A percentile compares a stretch with the other conserved stretches of the same genome.
Evolutionary conservation across 148 eudicot genomes (phyloP).

Genomic region (Rhododendron simsii): DNA sequence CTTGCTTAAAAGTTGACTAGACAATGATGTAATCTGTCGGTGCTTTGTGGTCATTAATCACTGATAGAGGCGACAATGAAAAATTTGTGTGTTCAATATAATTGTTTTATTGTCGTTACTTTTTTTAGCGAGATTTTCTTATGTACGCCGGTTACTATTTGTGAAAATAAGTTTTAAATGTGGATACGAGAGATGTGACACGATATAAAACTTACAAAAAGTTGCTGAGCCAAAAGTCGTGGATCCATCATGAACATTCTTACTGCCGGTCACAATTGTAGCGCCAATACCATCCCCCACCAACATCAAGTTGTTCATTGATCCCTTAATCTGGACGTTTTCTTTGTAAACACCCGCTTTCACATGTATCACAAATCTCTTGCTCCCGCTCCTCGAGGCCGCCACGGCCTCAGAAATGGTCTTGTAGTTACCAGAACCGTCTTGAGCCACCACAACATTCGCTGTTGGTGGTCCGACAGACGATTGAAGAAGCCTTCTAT

Average conservation of each 20-base stretch:
- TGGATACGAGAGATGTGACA: not conserved
- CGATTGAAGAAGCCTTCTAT: conserved; percentile 29
- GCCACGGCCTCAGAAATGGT: conserved; percentile 52
- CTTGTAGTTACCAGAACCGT: conserved; percentile 44
- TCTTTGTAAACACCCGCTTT: conserved; percentile 54
- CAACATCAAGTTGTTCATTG: conserved; percentile 51
- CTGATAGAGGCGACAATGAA: not conserved
- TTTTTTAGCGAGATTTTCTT: too few relatives aligned
- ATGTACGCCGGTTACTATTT: not conserved
- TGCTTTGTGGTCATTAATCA: not conserved
- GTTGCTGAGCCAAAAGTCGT: conserved; percentile 34
- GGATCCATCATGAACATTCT: conserved; percentile 33
- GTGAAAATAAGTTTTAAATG: not conserved
- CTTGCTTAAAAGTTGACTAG: not conserved
- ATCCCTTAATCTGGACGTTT: conserved; percentile 35
- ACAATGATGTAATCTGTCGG: not conserved
- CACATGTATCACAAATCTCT: conserved; percentile 47
- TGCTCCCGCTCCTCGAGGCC: conserved; percentile 22
- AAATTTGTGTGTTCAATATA: too few relatives aligned
- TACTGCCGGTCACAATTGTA: conserved; percentile 45
- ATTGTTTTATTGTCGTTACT: too few relatives aligned
- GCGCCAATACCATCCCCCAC: conserved; percentile 65
- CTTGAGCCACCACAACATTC: conserved; percentile 14
- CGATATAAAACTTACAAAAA: conserved; percentile 15
- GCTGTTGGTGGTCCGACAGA: not conserved